Conservation (phyloP, 2,329 filamentous ascomycete genomes). For the Fusarium sp. region DNA sequence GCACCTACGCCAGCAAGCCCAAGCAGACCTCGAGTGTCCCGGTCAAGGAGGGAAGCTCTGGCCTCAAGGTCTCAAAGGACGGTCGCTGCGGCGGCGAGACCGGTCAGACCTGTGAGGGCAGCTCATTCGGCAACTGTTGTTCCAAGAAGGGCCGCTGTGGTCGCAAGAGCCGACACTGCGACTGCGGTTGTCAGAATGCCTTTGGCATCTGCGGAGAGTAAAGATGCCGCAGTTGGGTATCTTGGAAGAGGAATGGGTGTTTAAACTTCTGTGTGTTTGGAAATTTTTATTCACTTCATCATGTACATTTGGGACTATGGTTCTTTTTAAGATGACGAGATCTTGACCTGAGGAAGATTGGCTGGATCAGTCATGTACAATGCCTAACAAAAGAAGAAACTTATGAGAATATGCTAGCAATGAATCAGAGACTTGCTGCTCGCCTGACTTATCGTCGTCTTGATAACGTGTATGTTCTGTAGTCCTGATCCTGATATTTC, state of each 20-base stretch:
- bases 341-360: slow-evolving; percentile 24
- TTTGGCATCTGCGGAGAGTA: slow-evolving; percentile 51
- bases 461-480: not conserved
- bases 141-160: slow-evolving; percentile 56
- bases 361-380: slow-evolving; percentile 16
- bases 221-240: not conserved
- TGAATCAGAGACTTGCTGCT: slow-evolving; percentile 22
- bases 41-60: slow-evolving; percentile 11
- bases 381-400: slow-evolving; percentile 2
- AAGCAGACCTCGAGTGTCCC: slow-evolving; percentile 31
- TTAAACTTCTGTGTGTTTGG: not conserved
- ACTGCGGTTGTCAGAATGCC: slow-evolving; percentile 51
- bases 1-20: slow-evolving; percentile 18
- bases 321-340: slow-evolving; percentile 20
- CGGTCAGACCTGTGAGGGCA: slow-evolving; percentile 57
- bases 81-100: slow-evolving; percentile 56
- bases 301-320: slow-evolving; percentile 40
- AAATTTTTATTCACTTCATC: slow-evolving; percentile 36
- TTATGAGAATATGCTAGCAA: slow-evolving; percentile 16
- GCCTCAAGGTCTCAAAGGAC: slow-evolving; percentile 52
- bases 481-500: too few species aligned
- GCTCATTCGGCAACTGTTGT: slow-evolving; percentile 58
- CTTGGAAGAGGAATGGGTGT: not conserved
- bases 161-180: slow-evolving; percentile 51
- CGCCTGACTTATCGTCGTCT: not conserved